Base-by-base conservation (phyloP, 2,329 filamentous ascomycete genomes). In the Aspergillaceae sp. region DNA sequence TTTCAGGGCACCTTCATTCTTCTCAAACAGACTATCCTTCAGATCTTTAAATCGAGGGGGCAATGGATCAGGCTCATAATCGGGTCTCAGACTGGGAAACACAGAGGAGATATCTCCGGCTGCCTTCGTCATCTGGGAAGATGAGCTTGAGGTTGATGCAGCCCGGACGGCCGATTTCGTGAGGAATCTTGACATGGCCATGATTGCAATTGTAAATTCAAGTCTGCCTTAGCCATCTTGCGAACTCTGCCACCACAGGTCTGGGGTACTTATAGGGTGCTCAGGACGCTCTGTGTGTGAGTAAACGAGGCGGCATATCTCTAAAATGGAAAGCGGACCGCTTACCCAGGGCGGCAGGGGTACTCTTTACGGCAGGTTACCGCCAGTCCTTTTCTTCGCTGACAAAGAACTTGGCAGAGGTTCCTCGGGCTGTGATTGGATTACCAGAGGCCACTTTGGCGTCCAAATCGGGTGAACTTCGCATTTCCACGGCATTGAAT, bases 61-160 rank as follows among this genome's bases (percentile, higher is more conserved):
- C 10, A 74, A 57, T 9, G 70, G 66, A 42, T 68, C 60, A 1
- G 67, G 60, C 42, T 67, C 59, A 45, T 68, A 68, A 46, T 69
- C 70, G 1, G 69, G 68, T 48, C 59, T 56, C 44, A 74, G 58
- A 48, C 68, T 71, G 1, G 69, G 69, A 47, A 74, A 74, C n/a
- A 73, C 69, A 7, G 68, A 71, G 3, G 69, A 72, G 45, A 74
- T 74, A 52, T 74, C 71, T 29, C 70, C 69, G 2, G 63, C 65
- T 8, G 67, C 65, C 52, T 73, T 73, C 33, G 68, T 71, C 30
- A 62, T 57, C 33, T 62, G 61, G 7, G 62, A 53, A 10, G 55
- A 54, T 8, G 61, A 43, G 27, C 57, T 53, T n/a, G 64, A 55
- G 3, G 61, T 61, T 7, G 61, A 60, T 30, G 58, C 61, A n/a